Evolutionary conservation across 768 basidiomycete genomes (phyloP), one percentile per base, ranked within the genome.

Genomic region (Naganishia friedmannii): DNA sequence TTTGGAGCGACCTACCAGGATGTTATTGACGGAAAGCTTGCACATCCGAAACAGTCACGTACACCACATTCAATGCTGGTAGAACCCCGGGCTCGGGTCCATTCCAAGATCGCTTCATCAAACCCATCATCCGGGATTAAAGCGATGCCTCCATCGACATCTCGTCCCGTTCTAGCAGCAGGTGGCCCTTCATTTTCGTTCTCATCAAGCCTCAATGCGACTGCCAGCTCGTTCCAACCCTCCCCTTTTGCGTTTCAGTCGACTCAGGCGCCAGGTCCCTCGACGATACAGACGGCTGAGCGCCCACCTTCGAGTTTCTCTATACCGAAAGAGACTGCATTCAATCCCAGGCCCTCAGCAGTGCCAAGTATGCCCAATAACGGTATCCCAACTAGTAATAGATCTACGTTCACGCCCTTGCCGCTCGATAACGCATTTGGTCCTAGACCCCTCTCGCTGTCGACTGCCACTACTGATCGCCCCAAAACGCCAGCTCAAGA

Each of bases 21-120:
- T 37, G 65, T 72, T 39, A 72, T 72, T 26, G 66, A 71, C 37
- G 69, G 68, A 15, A 69, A 69, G 45, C 32, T 48, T 21, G 28
- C 19, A 6, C 23, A 32, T 1, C 46, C 42, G 32, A 19, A 51
- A 28, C 48, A 21, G 23, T 51, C 48, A 23, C 48, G n/a, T 23
- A 23, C 23, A 12, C 19, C 23, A 8, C 48, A 26, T 12, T 13
- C 48, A 7, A 7, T 51, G n/a, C n/a, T 23, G 23, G 19, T 45
- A 34, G 60, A 46, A 29, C 42, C 60, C 29, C 60, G 60, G 7
- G 60, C 34, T 46, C 39, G 60, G 7, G 60, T 63, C 15, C 60
- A 63, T 21, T 63, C 48, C 21, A n/a, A 51, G n/a, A 21, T 7
- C 6, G 23, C 23, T 51, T 26, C 48, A 51, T n/a, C 48, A 8